These are phyloP conservation scores for Suhomyces atakaporum DNA, from an alignment of 1,139 yeast genomes.

Conservation along the genomic window DNA sequence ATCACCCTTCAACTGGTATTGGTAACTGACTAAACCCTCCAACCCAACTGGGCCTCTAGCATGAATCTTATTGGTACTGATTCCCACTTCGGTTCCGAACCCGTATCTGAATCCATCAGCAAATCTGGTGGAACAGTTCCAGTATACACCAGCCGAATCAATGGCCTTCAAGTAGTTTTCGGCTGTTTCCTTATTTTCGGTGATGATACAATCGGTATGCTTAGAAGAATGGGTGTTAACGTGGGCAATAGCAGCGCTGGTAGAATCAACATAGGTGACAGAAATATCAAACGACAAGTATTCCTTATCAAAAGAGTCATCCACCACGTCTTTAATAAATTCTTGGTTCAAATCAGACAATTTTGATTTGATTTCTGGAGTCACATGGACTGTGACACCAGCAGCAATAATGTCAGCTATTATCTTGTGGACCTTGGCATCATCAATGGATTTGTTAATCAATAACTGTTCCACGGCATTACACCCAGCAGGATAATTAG, in stretches of 20 bases:
- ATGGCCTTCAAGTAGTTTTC: slow-evolving; percentile 78
- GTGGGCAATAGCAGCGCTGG: slow-evolving; percentile 74
- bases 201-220: slow-evolving; percentile 91
- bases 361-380: slow-evolving; percentile 47
- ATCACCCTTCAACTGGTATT: slow-evolving; percentile 85
- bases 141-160: slow-evolving; percentile 96
- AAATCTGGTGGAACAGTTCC: slow-evolving; percentile 96
- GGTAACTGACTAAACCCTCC: slow-evolving; percentile 94
- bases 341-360: slow-evolving; percentile 18
- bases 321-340: slow-evolving; percentile 27
- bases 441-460: slow-evolving; percentile 56
- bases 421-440: slow-evolving; percentile 42
- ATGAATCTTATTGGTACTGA: slow-evolving; percentile 93
- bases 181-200: slow-evolving; percentile 70
- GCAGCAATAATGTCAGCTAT: slow-evolving; percentile 55
- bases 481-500: slow-evolving; percentile 98
- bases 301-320: slow-evolving; percentile 74
- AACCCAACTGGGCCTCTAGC: slow-evolving; percentile 99
- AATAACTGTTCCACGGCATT: slow-evolving; percentile 91
- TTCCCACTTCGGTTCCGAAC: slow-evolving; percentile 98
- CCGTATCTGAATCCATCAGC: slow-evolving; percentile 99
- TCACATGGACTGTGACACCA: slow-evolving; percentile 73
- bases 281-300: slow-evolving; percentile 83
- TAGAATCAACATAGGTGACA: slow-evolving; percentile 58
- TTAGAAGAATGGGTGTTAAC: slow-evolving; percentile 91